Base-by-base conservation (phyloP, 805 yeast genomes). In the Kodamaea nitidulidarum region DNA sequence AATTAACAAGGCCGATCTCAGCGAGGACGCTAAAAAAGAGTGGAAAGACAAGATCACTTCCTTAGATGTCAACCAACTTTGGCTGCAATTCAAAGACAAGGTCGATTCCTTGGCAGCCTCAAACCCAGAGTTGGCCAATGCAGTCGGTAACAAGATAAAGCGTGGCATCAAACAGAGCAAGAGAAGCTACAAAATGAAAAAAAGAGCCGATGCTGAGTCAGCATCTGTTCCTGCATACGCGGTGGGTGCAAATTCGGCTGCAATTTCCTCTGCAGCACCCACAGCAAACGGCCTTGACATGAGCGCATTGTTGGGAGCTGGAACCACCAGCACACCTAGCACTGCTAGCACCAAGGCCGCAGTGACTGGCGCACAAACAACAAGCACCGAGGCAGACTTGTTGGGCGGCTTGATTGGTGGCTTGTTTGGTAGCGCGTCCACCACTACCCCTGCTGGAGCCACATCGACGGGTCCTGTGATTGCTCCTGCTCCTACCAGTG, bases 361-460 rank as follows among this genome's bases (percentile, higher is more conserved):
- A 31, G 22, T 27, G 4, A 3, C 39, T 21, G n/a, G n/a, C n/a
- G n/a, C n/a, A n/a, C n/a, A n/a, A n/a, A 24, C 39, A 4, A 22
- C 41, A 20, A 28, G 38, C 9, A 35, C 29, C 9, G 40, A 32
- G 9, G 38, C 28, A 28, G 31, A 25, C 28, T n/a, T 25, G 14
- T 30, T 30, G n/a, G 36, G 28, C 7, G 28, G 30, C 17, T 12
- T 49, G 16, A 33, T 48, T 14, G 50, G 37, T 27, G 50, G 32
- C n/a, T 30, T 52, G 5, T 41, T 51, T 5, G 54, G 51, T 8
- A 32, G 34, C 28, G 18, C 48, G 3, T 15, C 44, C 21, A 33
- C 40, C 21, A 21, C 25, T 25, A 36, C 36, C 22, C 14, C 32
- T 34, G 38, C 41, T 38, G 7, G 8, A 8, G 22, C 22, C 8